Base-by-base conservation (phyloP, 768 basidiomycete genomes). In the Gyrodon lividus region DNA sequence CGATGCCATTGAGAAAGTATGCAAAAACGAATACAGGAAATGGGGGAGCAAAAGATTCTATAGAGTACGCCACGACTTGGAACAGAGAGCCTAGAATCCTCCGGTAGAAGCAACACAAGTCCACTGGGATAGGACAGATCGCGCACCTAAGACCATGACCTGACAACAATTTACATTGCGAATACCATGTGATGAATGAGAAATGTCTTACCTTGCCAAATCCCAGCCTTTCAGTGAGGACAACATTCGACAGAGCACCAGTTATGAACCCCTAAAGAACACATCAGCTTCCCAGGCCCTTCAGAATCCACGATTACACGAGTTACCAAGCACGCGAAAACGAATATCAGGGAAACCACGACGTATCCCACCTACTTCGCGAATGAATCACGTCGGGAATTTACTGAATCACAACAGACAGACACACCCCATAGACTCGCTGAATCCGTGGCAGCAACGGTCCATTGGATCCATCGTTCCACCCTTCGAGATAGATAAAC, bases 381-480 rank as follows among this genome's bases (percentile, higher is more conserved):
- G 12, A 17, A 26, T 64, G 22, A 55, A 42, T 19, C 20, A 48
- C 13, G 5, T 16, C 31, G 5, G 20, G 22, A 9, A 30, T 10
- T 4, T 0, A 12, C 28, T 35, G 12, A 10, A 24, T 23, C 23
- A 14, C n/a, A n/a, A n/a, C 8, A 28, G 14, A 30, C 6, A 5
- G 5, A 43, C 68, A 17, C 57, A 78, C 79, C 58, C 72, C 70
- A 61, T 79, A 80, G 62, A 79, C 76, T 6, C 67, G 64, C 63
- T 87, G 88, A 43, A 92, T 83, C 10, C 82, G 75, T 1, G 87
- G 89, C 5, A 92, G 67, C 17, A 93, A 67, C 1, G 90, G 88
- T 2, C 90, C 90, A 13, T 81, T 80, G 0, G 83, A 77, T 12
- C 83, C 84, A 64, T 90, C 89, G 59, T 86, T 89, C 88, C 88